Percentiles rank a stretch among this genome's conserved stretches.
phyloP scores from a whole-genome alignment of 2,329 filamentous ascomycete species.

The Alternaria gansuensis region DNA sequence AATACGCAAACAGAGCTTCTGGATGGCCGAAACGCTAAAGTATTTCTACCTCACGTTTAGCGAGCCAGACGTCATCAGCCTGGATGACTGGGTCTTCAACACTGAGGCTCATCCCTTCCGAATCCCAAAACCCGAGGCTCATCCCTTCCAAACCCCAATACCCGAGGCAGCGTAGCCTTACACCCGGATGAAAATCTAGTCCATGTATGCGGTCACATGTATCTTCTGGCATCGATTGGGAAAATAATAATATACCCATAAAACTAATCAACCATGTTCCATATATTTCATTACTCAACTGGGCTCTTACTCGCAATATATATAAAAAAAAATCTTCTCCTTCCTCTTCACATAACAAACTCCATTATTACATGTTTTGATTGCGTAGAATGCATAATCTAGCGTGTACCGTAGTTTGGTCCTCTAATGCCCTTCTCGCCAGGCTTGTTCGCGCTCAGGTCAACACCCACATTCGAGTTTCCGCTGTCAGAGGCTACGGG shows the following conservation, averaged over 20 bases:
- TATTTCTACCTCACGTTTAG: slow-evolving; percentile 61
- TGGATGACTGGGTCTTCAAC: slow-evolving; percentile 60
- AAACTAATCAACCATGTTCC: neutral
- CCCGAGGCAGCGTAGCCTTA: slow-evolving; percentile 6
- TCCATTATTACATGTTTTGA: neutral
- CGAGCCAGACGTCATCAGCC: slow-evolving; percentile 53
- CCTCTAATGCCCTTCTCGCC: slow-evolving; percentile 32
- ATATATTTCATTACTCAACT: neutral
- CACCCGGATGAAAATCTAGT: neutral
- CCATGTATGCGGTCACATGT: neutral
- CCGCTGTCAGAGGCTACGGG: slow-evolving; percentile 30
- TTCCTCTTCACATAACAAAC: neutral
- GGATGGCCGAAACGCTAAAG: slow-evolving; percentile 61
- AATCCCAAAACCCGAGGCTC: slow-evolving; percentile 53
- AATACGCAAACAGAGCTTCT: slow-evolving; percentile 53
- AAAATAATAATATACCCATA: neutral
- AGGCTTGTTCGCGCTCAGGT: slow-evolving; percentile 28
- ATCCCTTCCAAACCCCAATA: slow-evolving; percentile 54
- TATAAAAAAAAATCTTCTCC: too few species aligned
- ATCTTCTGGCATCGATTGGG: neutral
- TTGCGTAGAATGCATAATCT: neutral
- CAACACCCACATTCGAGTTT: slow-evolving; percentile 30
- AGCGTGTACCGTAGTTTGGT: slow-evolving; percentile 25
- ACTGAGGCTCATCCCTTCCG: slow-evolving; percentile 60
- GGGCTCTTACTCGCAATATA: neutral